Conservation (phyloP, 805 yeast species). For the Pichia insulana region DNA sequence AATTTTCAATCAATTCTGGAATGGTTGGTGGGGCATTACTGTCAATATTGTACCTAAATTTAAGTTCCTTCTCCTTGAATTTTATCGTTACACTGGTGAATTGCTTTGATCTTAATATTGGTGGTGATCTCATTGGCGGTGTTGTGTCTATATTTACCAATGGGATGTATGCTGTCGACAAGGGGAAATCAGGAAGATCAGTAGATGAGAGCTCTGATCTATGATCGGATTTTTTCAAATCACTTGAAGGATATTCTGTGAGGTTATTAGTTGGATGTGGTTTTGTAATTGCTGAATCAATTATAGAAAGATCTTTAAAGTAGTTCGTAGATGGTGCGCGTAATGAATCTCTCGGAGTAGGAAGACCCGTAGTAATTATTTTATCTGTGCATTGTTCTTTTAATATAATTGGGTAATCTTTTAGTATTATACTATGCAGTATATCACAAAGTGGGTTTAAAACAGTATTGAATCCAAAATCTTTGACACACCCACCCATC, state of each 20-base stretch:
- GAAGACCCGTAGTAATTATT: constrained; percentile 7
- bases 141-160: constrained; percentile 2
- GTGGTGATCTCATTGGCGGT: constrained; percentile 2
- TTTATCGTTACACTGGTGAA: constrained; percentile 33
- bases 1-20: constrained; percentile 70
- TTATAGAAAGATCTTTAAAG: constrained; percentile 8
- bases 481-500: constrained; percentile 64
- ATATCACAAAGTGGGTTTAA: constrained; percentile 59
- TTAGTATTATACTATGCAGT: constrained; percentile 48
- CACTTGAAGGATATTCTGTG: background rate
- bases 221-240: too few species aligned
- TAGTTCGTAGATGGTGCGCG: constrained; percentile 10
- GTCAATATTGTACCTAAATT: constrained; percentile 55
- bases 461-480: constrained; percentile 72
- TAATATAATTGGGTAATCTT: constrained; percentile 59
- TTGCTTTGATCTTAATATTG: constrained; percentile 17
- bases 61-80: constrained; percentile 46
- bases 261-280: constrained; percentile 4
- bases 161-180: constrained; percentile 13
- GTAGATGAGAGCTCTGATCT: background rate
- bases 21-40: constrained; percentile 76
- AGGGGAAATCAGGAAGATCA: constrained; percentile 12
- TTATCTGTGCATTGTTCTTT: constrained; percentile 17
- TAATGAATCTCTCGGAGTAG: too few species aligned
- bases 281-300: constrained; percentile 14